phyloP scores from a whole-genome alignment of 768 basidiomycete species.

The Russula abietina region DNA sequence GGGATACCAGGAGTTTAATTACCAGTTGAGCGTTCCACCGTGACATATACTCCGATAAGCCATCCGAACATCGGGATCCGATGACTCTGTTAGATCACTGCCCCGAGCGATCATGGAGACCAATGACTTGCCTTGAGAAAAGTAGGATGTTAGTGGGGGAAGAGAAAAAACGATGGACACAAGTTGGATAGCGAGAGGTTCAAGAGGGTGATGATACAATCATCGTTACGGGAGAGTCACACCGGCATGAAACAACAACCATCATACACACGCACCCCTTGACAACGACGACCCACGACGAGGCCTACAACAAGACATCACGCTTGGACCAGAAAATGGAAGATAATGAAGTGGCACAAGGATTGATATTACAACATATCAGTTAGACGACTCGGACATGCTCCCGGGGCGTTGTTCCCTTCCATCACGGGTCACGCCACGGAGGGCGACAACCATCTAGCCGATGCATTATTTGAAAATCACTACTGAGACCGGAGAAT shows the following conservation, averaged over 20 bases:
- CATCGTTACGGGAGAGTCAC: constrained; percentile 6
- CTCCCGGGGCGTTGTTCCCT: not conserved
- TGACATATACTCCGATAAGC: constrained; percentile 17
- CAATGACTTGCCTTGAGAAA: not conserved
- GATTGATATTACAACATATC: not conserved
- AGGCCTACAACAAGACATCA: not conserved
- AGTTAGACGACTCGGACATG: not conserved
- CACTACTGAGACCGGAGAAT: no score
- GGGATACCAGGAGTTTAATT: not conserved
- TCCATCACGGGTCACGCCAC: no score
- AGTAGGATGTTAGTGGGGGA: not conserved
- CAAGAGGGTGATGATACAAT: not conserved
- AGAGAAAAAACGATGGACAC: not conserved
- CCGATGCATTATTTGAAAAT: not conserved
- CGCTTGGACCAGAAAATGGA: not conserved
- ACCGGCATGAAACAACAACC: not conserved
- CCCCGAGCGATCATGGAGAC: constrained; percentile 14
- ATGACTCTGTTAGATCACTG: not conserved
- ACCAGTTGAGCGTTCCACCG: constrained; percentile 22
- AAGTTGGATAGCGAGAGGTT: no score
- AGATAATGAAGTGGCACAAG: not conserved
- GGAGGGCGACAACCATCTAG: not conserved
- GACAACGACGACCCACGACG: constrained; percentile 5
- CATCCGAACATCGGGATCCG: constrained; percentile 18
- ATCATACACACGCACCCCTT: constrained; percentile 2